Base-by-base conservation (phyloP, 2,329 filamentous ascomycete species). In the Neofusicoccum sp. region DNA sequence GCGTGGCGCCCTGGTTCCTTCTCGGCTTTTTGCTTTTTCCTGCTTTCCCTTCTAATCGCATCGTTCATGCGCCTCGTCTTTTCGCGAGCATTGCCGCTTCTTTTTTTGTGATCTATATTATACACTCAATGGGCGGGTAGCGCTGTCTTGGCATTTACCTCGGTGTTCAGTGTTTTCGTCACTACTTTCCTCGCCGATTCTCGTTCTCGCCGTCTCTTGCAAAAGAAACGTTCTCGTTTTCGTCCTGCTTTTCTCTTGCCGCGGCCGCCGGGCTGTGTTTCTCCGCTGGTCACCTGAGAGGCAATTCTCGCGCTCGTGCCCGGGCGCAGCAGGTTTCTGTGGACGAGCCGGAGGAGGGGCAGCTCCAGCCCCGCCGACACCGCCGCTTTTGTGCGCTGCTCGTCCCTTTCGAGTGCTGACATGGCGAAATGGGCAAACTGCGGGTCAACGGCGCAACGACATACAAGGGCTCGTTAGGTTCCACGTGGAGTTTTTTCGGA, bases 1-100 rank as follows among this genome's bases (percentile, higher is more conserved):
- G 60, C 60, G 49, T 56, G 60, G 60, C 60, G 60, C 49, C 47
- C 39, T 61, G 59, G 59, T 61, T 61, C 59, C 49, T 62, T 62
- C 41, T 56, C 49, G 48, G 37, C 49, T 47, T 56, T 41, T 39
- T 49, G n/a, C 36, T 62, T 50, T 56, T 48, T 56, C 36, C 29
- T 45, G 12, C 12, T 36, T 47, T 39, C 33, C 43, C 5, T 54
- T 56, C 48, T 47, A 22, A 61, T 52, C 59, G 37, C 59, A 52
- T 61, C 41, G 31, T 58, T 58, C 54, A 58, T 58, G 54, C 54
- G 54, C 54, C 54, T 58, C 49, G 39, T 58, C 31, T 45, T 58
- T 22, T 36, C 14, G 14, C 54, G 34, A 58, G 54, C 54, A 58
- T 58, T 37, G 6, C 22, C 22, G 22, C 22, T 22, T 60, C 28